Percentiles rank a stretch among this genome's conserved stretches.
Conservation (phyloP, 1,284 basidiomycete species). For the Fomitopsis palustris region DNA sequence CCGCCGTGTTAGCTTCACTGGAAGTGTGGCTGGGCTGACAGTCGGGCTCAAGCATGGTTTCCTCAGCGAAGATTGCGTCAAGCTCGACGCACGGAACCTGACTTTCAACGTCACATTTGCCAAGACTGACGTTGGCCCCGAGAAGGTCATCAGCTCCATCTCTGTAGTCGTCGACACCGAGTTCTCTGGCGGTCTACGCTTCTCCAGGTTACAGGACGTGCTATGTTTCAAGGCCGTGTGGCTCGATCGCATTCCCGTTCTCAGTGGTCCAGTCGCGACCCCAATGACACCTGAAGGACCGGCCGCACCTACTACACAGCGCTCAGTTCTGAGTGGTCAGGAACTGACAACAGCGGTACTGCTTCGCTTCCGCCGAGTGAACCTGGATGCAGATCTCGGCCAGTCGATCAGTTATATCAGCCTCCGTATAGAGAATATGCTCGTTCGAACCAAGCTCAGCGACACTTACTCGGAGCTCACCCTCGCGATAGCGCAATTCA, state of each 20-base stretch:
- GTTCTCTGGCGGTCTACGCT: conserved; percentile 67
- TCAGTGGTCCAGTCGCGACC: conserved; percentile 38
- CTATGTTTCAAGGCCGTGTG: conserved; percentile 89
- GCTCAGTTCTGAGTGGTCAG: conserved; percentile 32
- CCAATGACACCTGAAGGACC: conserved; percentile 14
- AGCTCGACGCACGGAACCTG: conserved; percentile 72
- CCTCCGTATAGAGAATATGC: conserved; percentile 58
- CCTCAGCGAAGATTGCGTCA: conserved; percentile 75
- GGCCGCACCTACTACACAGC: conserved; percentile 6
- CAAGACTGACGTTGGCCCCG: conserved; percentile 39
- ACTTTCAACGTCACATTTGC: conserved; percentile 67
- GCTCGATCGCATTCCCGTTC: conserved; percentile 79
- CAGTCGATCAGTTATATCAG: conserved; percentile 67
- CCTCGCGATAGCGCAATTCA: conserved; percentile 60
- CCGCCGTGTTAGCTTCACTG: conserved; percentile 68
- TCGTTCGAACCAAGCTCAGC: conserved; percentile 59
- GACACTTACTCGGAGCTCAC: conserved; percentile 58
- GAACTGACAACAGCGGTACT: conserved; percentile 59
- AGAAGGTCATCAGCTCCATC: conserved; percentile 49
- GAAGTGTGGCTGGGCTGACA: conserved; percentile 76
- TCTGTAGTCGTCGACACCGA: conserved; percentile 76
- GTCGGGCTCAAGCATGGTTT: conserved; percentile 79
- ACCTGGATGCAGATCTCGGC: conserved; percentile 73
- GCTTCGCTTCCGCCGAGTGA: conserved; percentile 67
- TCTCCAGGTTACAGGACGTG: conserved; percentile 82